These are phyloP conservation scores for Myxozyma kluyveri DNA, from an alignment of 805 yeast species.

Conservation along the genomic window DNA sequence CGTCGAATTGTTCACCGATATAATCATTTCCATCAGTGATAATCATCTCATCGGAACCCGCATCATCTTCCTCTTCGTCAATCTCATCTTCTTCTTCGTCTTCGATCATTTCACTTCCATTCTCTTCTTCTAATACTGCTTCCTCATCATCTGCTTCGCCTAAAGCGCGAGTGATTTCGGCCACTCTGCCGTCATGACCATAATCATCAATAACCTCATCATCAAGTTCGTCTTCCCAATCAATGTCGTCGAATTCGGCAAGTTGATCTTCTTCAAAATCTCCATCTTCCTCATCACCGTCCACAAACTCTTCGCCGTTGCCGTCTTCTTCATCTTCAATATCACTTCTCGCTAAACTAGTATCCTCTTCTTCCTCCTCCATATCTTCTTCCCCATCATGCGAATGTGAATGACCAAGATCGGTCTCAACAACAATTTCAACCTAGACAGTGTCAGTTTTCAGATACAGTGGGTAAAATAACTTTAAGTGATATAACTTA, in stretches of 20 bases:
- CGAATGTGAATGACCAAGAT: slow-evolving; percentile 39
- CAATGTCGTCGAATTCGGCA: background rate
- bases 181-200: no score
- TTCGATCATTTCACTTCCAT: slow-evolving; percentile 27
- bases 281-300: slow-evolving; percentile 33
- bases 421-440: slow-evolving; percentile 30
- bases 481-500: slow-evolving; percentile 1
- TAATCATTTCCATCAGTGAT: slow-evolving; percentile 30
- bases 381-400: slow-evolving; percentile 34
- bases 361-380: slow-evolving; percentile 29
- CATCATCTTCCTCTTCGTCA: slow-evolving; percentile 38
- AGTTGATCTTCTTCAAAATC: slow-evolving; percentile 3
- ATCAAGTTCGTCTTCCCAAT: background rate
- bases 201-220: no score
- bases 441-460: slow-evolving; percentile 9
- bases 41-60: slow-evolving; percentile 31
- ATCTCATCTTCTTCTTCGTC: slow-evolving; percentile 33
- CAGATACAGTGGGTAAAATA: background rate
- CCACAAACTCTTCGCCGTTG: slow-evolving; percentile 29
- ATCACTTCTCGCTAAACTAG: no score
- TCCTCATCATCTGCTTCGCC: background rate
- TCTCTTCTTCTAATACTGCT: background rate
- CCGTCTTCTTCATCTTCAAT: slow-evolving; percentile 35
- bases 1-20: slow-evolving; percentile 20
- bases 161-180: no score